These are phyloP conservation scores for Fusarium sp. DNA, from an alignment of 2,329 filamentous ascomycete species.

Conservation along the genomic window DNA sequence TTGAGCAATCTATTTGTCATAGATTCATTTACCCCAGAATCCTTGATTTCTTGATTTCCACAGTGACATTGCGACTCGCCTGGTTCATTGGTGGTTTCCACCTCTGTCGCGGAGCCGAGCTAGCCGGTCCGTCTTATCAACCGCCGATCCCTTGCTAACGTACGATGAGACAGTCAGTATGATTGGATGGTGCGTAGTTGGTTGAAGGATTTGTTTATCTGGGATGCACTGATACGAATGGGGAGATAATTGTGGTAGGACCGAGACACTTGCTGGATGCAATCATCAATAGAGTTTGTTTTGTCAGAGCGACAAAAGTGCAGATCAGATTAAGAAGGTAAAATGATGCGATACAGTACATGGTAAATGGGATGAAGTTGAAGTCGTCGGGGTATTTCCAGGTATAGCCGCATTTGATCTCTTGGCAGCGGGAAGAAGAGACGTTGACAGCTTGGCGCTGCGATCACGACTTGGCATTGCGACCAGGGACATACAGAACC, in stretches of 20 bases:
- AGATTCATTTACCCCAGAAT: conserved; percentile 31
- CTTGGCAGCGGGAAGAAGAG: conserved; percentile 10
- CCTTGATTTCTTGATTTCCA: conserved; percentile 11
- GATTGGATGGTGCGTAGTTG: conserved; percentile 1
- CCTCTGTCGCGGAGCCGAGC: conserved; percentile 9
- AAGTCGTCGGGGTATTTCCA: not conserved
- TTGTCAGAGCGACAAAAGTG: conserved; percentile 1
- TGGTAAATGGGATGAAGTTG: not conserved
- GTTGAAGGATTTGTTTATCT: conserved; percentile 5
- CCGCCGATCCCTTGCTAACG: conserved; percentile 19
- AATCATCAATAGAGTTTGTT: conserved; percentile 22
- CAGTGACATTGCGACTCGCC: conserved; percentile 8
- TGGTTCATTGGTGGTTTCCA: not conserved
- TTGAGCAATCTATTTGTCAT: conserved; percentile 34
- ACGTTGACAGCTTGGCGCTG: conserved; percentile 22
- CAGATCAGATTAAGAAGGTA: not conserved
- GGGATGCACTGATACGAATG: not conserved
- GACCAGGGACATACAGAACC: not conserved
- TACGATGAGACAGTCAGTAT: not conserved
- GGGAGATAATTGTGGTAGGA: not conserved
- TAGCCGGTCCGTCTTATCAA: conserved; percentile 33
- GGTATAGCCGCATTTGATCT: conserved; percentile 19
- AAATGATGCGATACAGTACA: not conserved
- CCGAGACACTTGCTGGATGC: not conserved
- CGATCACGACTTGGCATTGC: conserved; percentile 11